These are phyloP conservation scores for Physcomitrium patens DNA, from an alignment of 225 moss, liverwort and hornwort species.

Conservation along the genomic window DNA sequence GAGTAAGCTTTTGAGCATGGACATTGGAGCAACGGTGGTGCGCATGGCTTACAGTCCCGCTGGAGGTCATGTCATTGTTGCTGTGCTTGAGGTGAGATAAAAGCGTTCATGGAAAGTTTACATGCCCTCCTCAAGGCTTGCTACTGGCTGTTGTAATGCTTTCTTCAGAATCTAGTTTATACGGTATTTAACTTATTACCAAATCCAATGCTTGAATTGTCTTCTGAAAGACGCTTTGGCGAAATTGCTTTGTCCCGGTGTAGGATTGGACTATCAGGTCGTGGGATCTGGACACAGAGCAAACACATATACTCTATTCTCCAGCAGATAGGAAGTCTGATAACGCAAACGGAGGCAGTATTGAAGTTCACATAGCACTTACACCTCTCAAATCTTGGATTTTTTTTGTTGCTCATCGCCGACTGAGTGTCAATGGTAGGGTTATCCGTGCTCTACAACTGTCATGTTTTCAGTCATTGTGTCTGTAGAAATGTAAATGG, in stretches of 20 bases:
- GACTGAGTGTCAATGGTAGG: slow-evolving; percentile 74
- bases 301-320: slow-evolving; percentile 69
- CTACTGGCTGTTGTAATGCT: not conserved
- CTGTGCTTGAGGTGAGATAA: slow-evolving; percentile 65
- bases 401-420: slow-evolving; percentile 75
- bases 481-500: not conserved
- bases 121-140: not conserved
- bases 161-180: not conserved
- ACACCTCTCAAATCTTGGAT: slow-evolving; percentile 79
- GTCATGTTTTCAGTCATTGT: not conserved
- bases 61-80: slow-evolving; percentile 72
- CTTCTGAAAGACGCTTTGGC: not conserved
- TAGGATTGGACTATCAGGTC: slow-evolving; percentile 79
- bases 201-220: no score
- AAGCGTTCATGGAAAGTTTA: not conserved
- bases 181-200: no score
- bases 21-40: slow-evolving; percentile 70
- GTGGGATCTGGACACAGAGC: slow-evolving; percentile 79
- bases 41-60: slow-evolving; percentile 82
- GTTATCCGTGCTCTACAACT: not conserved
- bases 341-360: slow-evolving; percentile 49
- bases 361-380: slow-evolving; percentile 77
- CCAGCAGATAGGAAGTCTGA: slow-evolving; percentile 66
- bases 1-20: slow-evolving; percentile 76
- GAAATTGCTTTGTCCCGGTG: not conserved